Evolutionary conservation across 108 stramenopile genomes (phyloP).

Genomic region (Stephanodiscus triporus): DNA sequence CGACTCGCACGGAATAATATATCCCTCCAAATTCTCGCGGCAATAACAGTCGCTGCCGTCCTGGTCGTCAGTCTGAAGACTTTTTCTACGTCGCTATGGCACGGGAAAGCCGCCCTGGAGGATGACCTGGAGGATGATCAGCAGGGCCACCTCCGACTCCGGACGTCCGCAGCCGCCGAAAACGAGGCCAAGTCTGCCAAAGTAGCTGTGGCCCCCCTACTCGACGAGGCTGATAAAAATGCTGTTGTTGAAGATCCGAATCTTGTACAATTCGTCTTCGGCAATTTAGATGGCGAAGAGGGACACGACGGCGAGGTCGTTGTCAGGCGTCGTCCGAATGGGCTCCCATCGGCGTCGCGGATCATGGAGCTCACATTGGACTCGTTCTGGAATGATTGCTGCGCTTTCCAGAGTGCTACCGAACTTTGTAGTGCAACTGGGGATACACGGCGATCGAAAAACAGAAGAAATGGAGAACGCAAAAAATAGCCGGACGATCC

Average conservation of each 20-base stretch:
- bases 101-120: conserved; percentile 27
- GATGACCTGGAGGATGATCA: too few relatives aligned
- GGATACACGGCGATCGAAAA: conserved; percentile 62
- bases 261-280: conserved; percentile 48
- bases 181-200: background rate
- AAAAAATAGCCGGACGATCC: conserved; percentile 85
- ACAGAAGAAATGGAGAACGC: conserved; percentile 47
- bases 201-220: background rate
- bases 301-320: conserved; percentile 34
- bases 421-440: conserved; percentile 89
- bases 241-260: conserved; percentile 27
- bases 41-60: conserved; percentile 12
- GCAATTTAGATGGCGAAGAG: conserved; percentile 45
- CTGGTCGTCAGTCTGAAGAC: conserved; percentile 8
- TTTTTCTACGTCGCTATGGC: conserved; percentile 17
- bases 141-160: background rate
- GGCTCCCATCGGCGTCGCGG: conserved; percentile 81
- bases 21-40: too few relatives aligned
- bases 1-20: too few relatives aligned
- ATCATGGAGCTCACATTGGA: conserved; percentile 63
- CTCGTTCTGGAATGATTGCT: conserved; percentile 54
- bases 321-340: conserved; percentile 60
- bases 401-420: conserved; percentile 77
- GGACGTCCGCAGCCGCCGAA: background rate
- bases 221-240: background rate